phyloP scores from a whole-genome alignment of 768 basidiomycete genomes.

The Mrakia blollopis region DNA sequence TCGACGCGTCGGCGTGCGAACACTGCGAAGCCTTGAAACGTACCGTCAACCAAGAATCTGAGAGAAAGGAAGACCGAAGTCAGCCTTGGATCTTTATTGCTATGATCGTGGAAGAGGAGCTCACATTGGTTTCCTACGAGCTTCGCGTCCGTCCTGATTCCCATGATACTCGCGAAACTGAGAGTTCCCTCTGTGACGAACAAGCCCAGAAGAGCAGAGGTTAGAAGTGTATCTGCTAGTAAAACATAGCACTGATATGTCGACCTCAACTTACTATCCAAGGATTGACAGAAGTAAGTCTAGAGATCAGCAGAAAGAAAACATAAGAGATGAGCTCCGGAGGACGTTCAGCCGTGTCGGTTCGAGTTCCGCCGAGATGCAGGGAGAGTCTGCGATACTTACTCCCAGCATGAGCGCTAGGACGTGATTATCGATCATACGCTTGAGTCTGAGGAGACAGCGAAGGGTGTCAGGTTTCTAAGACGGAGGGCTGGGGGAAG shows the following conservation, averaged over 20 bases:
- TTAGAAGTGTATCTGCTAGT: not conserved
- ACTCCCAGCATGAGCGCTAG: constrained; percentile 50
- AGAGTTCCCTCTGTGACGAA: not conserved
- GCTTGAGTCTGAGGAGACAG: constrained; percentile 5
- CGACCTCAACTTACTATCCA: constrained; percentile 11
- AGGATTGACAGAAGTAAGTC: constrained; percentile 20
- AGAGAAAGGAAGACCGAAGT: not conserved
- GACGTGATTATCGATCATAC: constrained; percentile 52
- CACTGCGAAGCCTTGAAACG: not conserved
- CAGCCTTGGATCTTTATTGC: too few species aligned
- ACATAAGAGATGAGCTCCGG: too few species aligned
- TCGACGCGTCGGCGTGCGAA: too few species aligned
- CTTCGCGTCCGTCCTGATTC: constrained; percentile 45
- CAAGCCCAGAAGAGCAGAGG: too few species aligned
- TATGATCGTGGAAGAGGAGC: not conserved
- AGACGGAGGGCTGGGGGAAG: constrained; percentile 22
- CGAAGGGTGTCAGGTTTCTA: constrained; percentile 39
- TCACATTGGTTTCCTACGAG: constrained; percentile 51
- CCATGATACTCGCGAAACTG: constrained; percentile 35
- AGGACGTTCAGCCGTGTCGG: not conserved
- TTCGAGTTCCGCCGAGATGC: not conserved
- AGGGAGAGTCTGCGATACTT: not conserved
- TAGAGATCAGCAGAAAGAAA: not conserved
- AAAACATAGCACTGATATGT: not conserved
- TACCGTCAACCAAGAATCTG: constrained; percentile 2